A percentile compares a stretch with the other conserved stretches of the same genome.
Conservation (phyloP, 208 protist species). For the Spongospora subterranea region DNA sequence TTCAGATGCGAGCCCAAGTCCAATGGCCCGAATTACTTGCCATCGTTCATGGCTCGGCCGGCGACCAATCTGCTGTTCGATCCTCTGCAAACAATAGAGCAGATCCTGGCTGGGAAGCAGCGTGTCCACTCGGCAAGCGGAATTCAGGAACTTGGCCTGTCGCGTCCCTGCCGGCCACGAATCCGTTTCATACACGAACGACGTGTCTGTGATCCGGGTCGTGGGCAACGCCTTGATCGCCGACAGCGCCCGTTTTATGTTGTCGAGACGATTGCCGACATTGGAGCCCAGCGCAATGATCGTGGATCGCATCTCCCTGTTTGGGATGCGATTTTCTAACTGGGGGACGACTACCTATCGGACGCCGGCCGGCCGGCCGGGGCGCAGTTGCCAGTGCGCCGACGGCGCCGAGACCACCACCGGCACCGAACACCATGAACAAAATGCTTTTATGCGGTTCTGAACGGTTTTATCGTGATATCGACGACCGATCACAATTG, state of each 20-base stretch:
- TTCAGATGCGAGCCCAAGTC: neutral
- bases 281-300: slow-evolving; percentile 3
- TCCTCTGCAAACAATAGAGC: neutral
- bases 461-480: too few species aligned
- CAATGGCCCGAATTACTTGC: neutral
- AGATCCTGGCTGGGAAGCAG: neutral
- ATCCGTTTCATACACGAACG: slow-evolving; percentile 26
- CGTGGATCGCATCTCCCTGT: neutral
- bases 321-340: too few species aligned
- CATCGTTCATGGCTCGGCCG: neutral
- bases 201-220: neutral
- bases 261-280: neutral
- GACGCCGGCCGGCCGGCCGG: too few species aligned
- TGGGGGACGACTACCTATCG: too few species aligned
- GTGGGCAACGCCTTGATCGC: neutral
- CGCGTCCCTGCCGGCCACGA: neutral
- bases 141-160: neutral
- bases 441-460: too few species aligned
- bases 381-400: too few species aligned
- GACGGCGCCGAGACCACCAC: too few species aligned
- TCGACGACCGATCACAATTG: too few species aligned
- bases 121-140: neutral
- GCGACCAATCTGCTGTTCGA: neutral
- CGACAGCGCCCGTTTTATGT: neutral
- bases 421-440: too few species aligned